phyloP scores from a whole-genome alignment of 345 rosid genomes.

The Turritis glabra region DNA sequence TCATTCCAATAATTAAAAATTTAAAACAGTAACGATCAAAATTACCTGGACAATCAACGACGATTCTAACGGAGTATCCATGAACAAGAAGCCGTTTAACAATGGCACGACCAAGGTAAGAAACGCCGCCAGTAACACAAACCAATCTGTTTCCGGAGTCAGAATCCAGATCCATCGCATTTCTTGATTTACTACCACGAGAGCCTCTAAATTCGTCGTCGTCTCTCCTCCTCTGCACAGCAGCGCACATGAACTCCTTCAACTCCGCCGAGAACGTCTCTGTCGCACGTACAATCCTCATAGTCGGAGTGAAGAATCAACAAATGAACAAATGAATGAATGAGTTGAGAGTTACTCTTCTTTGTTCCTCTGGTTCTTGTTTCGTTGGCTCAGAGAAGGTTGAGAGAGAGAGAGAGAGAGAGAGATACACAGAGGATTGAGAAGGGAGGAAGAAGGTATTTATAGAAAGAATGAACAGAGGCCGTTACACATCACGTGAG shows the following conservation, averaged over 20 bases:
- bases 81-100: slow-evolving; percentile 61
- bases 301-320: background rate
- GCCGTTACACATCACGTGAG: slow-evolving; percentile 23
- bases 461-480: slow-evolving; percentile 14
- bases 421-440: slow-evolving; percentile 20
- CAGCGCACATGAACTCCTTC: slow-evolving; percentile 37
- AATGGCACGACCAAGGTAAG: slow-evolving; percentile 68
- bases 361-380: background rate
- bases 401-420: background rate
- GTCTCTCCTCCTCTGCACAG: slow-evolving; percentile 41
- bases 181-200: slow-evolving; percentile 19
- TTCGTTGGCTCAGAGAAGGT: slow-evolving; percentile 10
- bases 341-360: background rate
- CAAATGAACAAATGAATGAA: background rate
- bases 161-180: slow-evolving; percentile 28
- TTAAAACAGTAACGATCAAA: background rate
- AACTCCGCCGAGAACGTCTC: slow-evolving; percentile 30
- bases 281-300: slow-evolving; percentile 36
- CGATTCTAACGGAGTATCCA: slow-evolving; percentile 69
- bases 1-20: no score
- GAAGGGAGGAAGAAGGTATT: slow-evolving; percentile 4
- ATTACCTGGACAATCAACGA: slow-evolving; percentile 60
- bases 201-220: slow-evolving; percentile 31
- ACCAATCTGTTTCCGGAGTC: slow-evolving; percentile 47
- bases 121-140: slow-evolving; percentile 83